phyloP scores from a whole-genome alignment of 2,329 filamentous ascomycete species.

The Xenoacremonium recifei region DNA sequence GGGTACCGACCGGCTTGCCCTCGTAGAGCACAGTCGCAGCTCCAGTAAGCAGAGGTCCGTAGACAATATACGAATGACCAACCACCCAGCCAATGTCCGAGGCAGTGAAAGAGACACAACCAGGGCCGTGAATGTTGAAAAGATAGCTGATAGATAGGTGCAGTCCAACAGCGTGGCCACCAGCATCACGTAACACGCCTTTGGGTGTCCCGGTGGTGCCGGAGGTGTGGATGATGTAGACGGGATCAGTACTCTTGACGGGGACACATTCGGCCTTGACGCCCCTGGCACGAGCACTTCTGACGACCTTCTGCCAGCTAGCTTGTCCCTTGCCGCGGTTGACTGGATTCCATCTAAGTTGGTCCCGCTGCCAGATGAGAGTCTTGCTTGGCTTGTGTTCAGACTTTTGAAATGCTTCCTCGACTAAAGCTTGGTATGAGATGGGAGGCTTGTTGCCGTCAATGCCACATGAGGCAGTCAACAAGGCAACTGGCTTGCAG shows the following conservation, averaged over 20 bases:
- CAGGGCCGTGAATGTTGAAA: slow-evolving; percentile 78
- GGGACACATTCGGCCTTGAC: slow-evolving; percentile 73
- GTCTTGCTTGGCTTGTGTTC: slow-evolving; percentile 69
- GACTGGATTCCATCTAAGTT: slow-evolving; percentile 72
- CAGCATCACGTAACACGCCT: slow-evolving; percentile 78
- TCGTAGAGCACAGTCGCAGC: slow-evolving; percentile 88
- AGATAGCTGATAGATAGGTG: slow-evolving; percentile 79
- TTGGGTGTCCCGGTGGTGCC: slow-evolving; percentile 82
- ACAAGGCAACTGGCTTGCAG: slow-evolving; percentile 69
- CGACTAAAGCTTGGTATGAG: slow-evolving; percentile 74
- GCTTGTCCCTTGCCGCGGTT: slow-evolving; percentile 66
- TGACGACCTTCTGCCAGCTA: slow-evolving; percentile 76
- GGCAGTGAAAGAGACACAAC: slow-evolving; percentile 71
- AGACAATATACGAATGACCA: slow-evolving; percentile 77
- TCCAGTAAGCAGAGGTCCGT: slow-evolving; percentile 80
- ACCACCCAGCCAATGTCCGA: slow-evolving; percentile 86
- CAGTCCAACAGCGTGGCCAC: slow-evolving; percentile 83
- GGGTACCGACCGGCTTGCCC: slow-evolving; percentile 90
- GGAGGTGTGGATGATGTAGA: slow-evolving; percentile 92
- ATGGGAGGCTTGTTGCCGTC: slow-evolving; percentile 80
- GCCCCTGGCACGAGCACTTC: slow-evolving; percentile 65
- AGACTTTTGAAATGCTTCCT: slow-evolving; percentile 67
- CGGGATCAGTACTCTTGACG: slow-evolving; percentile 70
- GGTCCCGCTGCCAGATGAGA: slow-evolving; percentile 81
- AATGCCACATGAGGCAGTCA: slow-evolving; percentile 91